These are phyloP conservation scores for Vigna reflexopilosa DNA, from an alignment of 306 rosid species.

Conservation along the genomic window DNA sequence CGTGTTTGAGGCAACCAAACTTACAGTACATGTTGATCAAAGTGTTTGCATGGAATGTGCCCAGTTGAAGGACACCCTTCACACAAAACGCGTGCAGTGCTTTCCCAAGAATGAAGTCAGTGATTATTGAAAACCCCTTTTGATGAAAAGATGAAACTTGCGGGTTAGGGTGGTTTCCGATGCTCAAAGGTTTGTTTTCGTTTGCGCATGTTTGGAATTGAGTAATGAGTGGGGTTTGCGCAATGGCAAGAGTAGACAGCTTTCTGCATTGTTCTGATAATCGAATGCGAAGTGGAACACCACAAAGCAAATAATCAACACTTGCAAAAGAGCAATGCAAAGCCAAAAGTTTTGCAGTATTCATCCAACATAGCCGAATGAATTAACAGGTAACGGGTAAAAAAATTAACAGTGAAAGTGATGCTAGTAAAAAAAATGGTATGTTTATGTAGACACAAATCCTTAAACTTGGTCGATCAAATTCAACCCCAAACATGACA, in stretches of 20 bases:
- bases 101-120: constrained; percentile 62
- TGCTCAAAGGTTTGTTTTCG: constrained; percentile 51
- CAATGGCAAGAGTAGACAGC: constrained; percentile 46
- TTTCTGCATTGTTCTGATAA: constrained; percentile 59
- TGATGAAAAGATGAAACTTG: constrained; percentile 69
- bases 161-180: constrained; percentile 56
- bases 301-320: constrained; percentile 9
- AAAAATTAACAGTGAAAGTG: background rate
- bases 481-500: too few relatives aligned
- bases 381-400: background rate
- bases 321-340: background rate
- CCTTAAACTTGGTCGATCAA: background rate
- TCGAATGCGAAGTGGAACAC: background rate
- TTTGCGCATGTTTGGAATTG: constrained; percentile 50
- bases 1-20: constrained; percentile 57
- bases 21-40: constrained; percentile 74
- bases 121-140: constrained; percentile 81
- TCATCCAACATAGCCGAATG: background rate
- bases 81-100: constrained; percentile 72
- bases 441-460: background rate
- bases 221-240: constrained; percentile 22
- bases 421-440: background rate
- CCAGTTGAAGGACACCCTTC: constrained; percentile 59
- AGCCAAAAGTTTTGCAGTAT: constrained; percentile 2
- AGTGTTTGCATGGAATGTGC: constrained; percentile 70